phyloP scores from a whole-genome alignment of 108 stramenopile species.

The Stephanodiscus triporus region DNA sequence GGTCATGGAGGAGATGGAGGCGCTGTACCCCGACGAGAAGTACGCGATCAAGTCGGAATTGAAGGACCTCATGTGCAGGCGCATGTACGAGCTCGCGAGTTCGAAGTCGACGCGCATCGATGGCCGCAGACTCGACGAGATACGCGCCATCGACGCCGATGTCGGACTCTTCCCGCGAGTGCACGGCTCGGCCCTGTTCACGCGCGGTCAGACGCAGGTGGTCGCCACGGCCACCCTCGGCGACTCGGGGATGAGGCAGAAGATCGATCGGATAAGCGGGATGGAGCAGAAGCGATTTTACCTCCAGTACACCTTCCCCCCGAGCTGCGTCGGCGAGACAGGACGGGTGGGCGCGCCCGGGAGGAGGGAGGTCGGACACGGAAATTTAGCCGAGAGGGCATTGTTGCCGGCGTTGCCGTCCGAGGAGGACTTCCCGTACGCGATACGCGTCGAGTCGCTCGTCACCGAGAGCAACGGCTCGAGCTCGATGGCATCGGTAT shows the following conservation, averaged over 20 bases:
- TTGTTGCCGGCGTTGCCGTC: conserved; percentile 66
- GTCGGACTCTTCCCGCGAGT: conserved; percentile 56
- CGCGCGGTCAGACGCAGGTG: conserved; percentile 93
- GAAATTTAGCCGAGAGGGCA: conserved; percentile 86
- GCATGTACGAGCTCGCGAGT: conserved; percentile 66
- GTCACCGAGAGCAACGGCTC: conserved; percentile 89
- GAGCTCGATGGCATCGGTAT: conserved; percentile 89
- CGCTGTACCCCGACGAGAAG: conserved; percentile 57
- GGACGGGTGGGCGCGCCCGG: conserved; percentile 89
- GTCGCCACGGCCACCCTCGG: conserved; percentile 91
- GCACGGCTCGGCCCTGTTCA: conserved; percentile 95
- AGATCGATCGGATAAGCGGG: conserved; percentile 88
- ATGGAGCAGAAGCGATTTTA: conserved; percentile 87
- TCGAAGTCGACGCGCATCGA: conserved; percentile 64
- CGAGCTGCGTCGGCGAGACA: conserved; percentile 93
- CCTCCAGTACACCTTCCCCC: conserved; percentile 95
- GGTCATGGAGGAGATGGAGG: conserved; percentile 56
- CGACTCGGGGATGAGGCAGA: conserved; percentile 88
- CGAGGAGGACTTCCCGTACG: conserved; percentile 79
- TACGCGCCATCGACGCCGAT: conserved; percentile 52
- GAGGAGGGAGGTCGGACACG: conserved; percentile 89
- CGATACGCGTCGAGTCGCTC: conserved; percentile 82
- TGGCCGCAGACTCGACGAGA: conserved; percentile 65
- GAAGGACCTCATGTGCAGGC: conserved; percentile 68
- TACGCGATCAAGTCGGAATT: conserved; percentile 57